phyloP scores from a whole-genome alignment of 192 early-diverging fungal genomes.

The Linnemannia zychae region DNA sequence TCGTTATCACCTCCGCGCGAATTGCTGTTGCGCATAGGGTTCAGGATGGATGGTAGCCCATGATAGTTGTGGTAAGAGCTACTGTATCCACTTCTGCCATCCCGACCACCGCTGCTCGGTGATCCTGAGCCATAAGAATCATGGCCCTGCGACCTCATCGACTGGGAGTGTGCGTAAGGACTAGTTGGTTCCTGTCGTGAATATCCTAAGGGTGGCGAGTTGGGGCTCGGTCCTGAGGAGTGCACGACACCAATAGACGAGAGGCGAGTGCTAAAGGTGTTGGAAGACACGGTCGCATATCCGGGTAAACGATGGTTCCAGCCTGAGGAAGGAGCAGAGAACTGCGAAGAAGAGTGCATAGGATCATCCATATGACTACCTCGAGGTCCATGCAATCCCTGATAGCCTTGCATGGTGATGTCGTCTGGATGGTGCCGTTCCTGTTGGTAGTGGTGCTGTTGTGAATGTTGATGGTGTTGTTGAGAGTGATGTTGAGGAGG shows the following conservation, averaged over 20 bases:
- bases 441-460: neutral
- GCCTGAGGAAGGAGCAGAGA: slow-evolving; percentile 34
- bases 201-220: slow-evolving; percentile 28
- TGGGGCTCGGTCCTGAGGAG: slow-evolving; percentile 17
- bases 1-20: neutral
- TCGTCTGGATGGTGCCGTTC: slow-evolving; percentile 19
- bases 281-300: slow-evolving; percentile 43
- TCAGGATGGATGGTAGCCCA: slow-evolving; percentile 17
- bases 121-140: slow-evolving; percentile 3
- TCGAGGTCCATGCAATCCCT: slow-evolving; percentile 15
- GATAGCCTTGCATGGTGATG: slow-evolving; percentile 52
- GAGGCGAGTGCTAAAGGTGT: slow-evolving; percentile 31
- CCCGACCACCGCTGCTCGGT: neutral
- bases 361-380: slow-evolving; percentile 29
- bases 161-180: slow-evolving; percentile 34
- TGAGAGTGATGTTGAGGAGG: slow-evolving; percentile 9
- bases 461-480: slow-evolving; percentile 12
- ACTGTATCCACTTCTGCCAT: slow-evolving; percentile 16
- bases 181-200: slow-evolving; percentile 16
- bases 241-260: slow-evolving; percentile 43
- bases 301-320: slow-evolving; percentile 52
- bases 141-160: neutral
- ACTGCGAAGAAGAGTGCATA: slow-evolving; percentile 10
- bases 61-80: slow-evolving; percentile 19
- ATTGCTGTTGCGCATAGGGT: slow-evolving; percentile 9